Base-by-base conservation (phyloP, 768 basidiomycete genomes). In the Termitomyces sp. region DNA sequence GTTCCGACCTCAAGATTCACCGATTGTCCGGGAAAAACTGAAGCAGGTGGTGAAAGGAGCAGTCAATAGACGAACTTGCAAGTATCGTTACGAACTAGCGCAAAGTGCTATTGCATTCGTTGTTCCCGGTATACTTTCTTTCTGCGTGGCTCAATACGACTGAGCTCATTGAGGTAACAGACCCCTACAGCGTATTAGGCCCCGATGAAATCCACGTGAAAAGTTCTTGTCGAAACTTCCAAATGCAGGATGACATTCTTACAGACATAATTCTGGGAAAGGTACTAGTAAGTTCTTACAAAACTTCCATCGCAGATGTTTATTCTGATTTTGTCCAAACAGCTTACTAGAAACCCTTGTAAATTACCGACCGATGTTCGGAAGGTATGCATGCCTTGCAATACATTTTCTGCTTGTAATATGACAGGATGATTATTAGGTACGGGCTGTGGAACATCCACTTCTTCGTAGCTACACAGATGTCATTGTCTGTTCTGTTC, bases 311-410 rank as follows among this genome's bases (percentile, higher is more conserved):
- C 10, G 11, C 1, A 44, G 14, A 25, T 27, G 2, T 35, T 25
- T 5, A 21, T 10, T 11, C 35, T 25, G 37, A 27, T 31, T 27
- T 4, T 5, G 11, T 29, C 31, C 37, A 9, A 27, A 45, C 29
- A 84, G 83, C 69, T 89, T 11, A 83, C 83, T 2, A 72, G 86
- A 23, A 77, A 84, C 65, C 87, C 87, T n/a, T 89, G 87, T 68
- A 87, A 86, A 59, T 69, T 88, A 0, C 85, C 87, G 1, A 84
- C 80, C 0, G 87, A 90, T 66, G 75, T 82, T 0, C 83, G 83
- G 61, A 87, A 85, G 73, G 85, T 84, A 59, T 23, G 69, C 27
- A 19, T 41, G 3, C 10, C 23, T 25, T 44, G 14, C 25, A 14
- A 14, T 23, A 8, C 37, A 1, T 27, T 6, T 7, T 41, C 23